Conservation (phyloP, 2,329 filamentous ascomycete genomes). For the Fusarium sarcochroum region DNA sequence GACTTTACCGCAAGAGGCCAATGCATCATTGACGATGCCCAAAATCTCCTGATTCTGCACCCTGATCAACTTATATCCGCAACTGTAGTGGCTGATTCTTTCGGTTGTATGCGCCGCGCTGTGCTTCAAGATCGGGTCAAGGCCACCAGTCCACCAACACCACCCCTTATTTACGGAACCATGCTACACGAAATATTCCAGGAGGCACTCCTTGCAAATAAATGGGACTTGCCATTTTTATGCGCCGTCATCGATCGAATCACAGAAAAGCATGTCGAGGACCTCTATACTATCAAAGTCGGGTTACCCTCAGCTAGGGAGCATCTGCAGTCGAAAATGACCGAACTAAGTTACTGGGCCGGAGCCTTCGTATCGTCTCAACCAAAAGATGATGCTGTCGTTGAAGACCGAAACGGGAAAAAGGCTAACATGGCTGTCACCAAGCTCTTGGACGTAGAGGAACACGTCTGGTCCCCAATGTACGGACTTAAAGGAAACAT, state of each 20-base stretch:
- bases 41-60: constrained; percentile 90
- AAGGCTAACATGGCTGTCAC: constrained; percentile 87
- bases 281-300: constrained; percentile 89
- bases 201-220: constrained; percentile 85
- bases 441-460: constrained; percentile 95
- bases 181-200: constrained; percentile 97
- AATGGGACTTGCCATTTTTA: constrained; percentile 81
- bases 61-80: constrained; percentile 96
- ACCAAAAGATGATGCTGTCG: constrained; percentile 78
- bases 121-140: constrained; percentile 97
- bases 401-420: constrained; percentile 83
- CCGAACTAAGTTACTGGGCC: constrained; percentile 87
- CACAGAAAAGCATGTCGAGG: constrained; percentile 85
- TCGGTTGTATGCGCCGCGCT: constrained; percentile 89
- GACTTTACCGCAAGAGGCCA: constrained; percentile 77
- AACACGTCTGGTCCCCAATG: constrained; percentile 98
- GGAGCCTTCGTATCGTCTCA: constrained; percentile 80
- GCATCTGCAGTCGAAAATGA: constrained; percentile 86
- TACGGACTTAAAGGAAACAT: constrained; percentile 98
- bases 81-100: constrained; percentile 96
- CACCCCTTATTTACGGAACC: constrained; percentile 90
- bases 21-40: constrained; percentile 85
- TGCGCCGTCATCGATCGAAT: constrained; percentile 75
- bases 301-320: constrained; percentile 79
- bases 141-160: constrained; percentile 83